Base-by-base conservation (phyloP, 2,329 filamentous ascomycete genomes). In the Nigrograna mackinnonii region DNA sequence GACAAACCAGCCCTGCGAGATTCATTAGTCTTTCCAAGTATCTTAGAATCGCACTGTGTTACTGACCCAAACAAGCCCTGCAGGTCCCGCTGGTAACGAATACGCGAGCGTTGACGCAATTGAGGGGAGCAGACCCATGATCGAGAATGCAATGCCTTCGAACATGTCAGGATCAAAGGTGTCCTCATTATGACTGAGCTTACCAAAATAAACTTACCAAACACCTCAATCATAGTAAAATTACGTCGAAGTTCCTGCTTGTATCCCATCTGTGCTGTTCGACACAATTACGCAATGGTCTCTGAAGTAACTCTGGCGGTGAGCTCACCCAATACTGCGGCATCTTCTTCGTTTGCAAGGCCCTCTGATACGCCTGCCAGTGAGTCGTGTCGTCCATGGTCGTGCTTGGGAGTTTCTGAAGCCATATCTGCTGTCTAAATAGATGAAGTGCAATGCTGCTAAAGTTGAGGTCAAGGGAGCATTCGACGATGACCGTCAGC, bases 231-330 rank as follows among this genome's bases (percentile, higher is more conserved):
- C 46, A 80, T 80, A 3, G 78, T 79, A 56, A 84, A 84, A 51
- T 83, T 82, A 14, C 82, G 73, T 34, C 77, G 74, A 22, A 85
- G 69, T 57, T 85, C 82, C 63, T 84, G 80, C 58, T 83, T 79
- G 64, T 79, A 80, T 14, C 58, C 56, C 5, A 58, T 36, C 32
- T 49, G 48, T 13, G 58, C 58, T 61, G 40, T 37, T 13, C 13
- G 6, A 9, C 24, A 32, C 13, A 26, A 30, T 47, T 28, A 48
- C 37, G 12, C 14, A 13, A 35, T 22, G 19, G 7, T 24, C 22
- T 7, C 22, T 39, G 21, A 14, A 22, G 22, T 14, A 14, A 22
- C 37, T 9, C 13, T 20, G 3, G 20, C 11, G 19, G n/a, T 28
- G 3, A 28, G 12, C 43, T 22, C 62, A 64, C 69, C 69, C 35